Evolutionary conservation across 2,329 filamentous ascomycete species (phyloP).

Genomic region (Colletotrichum tropicicola): DNA sequence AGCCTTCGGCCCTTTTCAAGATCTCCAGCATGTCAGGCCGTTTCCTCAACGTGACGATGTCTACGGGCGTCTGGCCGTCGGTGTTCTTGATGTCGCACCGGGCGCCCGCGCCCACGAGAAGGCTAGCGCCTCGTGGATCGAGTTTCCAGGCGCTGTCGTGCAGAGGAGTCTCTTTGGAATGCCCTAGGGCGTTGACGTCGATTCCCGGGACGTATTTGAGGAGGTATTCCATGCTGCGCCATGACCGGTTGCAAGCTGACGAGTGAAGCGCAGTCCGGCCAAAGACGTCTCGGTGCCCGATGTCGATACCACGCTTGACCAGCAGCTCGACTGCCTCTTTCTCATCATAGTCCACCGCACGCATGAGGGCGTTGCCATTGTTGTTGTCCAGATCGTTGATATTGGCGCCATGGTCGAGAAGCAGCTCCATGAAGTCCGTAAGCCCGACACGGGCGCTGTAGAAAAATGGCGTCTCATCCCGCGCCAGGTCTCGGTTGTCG

Average conservation of each 20-base stretch:
- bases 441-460: not conserved
- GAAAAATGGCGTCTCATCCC: not conserved
- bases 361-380: not conserved
- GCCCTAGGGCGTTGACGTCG: not conserved
- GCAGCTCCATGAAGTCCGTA: not conserved
- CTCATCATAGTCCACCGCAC: not conserved
- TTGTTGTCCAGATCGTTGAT: not conserved
- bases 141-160: not conserved
- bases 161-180: not conserved
- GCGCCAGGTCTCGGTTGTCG: not conserved
- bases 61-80: not conserved
- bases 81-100: not conserved
- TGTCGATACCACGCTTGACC: not conserved
- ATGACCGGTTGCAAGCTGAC: not conserved
- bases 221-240: not conserved
- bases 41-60: not conserved
- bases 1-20: not conserved
- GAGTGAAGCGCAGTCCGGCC: slow-evolving; percentile 8
- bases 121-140: not conserved
- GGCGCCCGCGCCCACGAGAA: not conserved
- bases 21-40: not conserved
- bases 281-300: not conserved
- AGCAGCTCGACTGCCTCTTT: not conserved
- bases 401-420: not conserved
- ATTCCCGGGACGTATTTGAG: not conserved